phyloP scores from a whole-genome alignment of 2,329 filamentous ascomycete genomes.

The Arthroderma uncinatum region DNA sequence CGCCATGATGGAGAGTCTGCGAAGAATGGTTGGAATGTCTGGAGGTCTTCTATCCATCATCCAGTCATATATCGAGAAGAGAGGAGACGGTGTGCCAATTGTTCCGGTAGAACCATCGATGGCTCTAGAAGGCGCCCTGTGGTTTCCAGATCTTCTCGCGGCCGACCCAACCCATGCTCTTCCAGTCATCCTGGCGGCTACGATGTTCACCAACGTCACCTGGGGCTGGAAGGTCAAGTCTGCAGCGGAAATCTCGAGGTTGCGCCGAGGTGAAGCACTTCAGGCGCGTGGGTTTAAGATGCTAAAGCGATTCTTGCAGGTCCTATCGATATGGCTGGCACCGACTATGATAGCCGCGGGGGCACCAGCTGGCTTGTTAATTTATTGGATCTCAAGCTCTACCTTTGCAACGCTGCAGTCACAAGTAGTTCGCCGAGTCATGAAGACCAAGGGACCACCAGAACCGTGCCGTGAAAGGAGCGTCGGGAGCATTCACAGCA shows the following conservation, averaged over 20 bases:
- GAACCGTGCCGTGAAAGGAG: conserved; percentile 19
- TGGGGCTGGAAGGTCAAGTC: conserved; percentile 20
- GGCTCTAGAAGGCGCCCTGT: conserved; percentile 47
- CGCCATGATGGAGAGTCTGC: conserved; percentile 37
- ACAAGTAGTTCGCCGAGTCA: conserved; percentile 29
- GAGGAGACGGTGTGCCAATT: conserved; percentile 8
- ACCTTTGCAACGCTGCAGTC: conserved; percentile 34
- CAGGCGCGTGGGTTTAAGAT: conserved; percentile 16
- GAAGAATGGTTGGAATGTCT: conserved; percentile 37
- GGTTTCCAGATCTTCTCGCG: conserved; percentile 48
- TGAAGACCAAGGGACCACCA: conserved; percentile 27
- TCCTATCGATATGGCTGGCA: conserved; percentile 33
- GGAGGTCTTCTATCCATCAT: conserved; percentile 34
- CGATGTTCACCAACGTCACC: conserved; percentile 41
- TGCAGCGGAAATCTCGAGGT: conserved; percentile 10
- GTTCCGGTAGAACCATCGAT: conserved; percentile 39
- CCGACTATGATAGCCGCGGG: conserved; percentile 24
- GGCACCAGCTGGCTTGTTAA: conserved; percentile 36
- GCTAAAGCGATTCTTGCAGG: conserved; percentile 25
- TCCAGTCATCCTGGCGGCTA: conserved; percentile 38
- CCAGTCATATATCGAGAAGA: conserved; percentile 18
- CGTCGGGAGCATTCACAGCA: neutral
- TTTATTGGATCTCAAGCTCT: conserved; percentile 42
- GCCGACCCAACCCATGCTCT: conserved; percentile 43
- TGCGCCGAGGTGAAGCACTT: conserved; percentile 7